These are phyloP conservation scores for Fusarium denticulatum DNA, from an alignment of 2,329 filamentous ascomycete species.

Conservation along the genomic window DNA sequence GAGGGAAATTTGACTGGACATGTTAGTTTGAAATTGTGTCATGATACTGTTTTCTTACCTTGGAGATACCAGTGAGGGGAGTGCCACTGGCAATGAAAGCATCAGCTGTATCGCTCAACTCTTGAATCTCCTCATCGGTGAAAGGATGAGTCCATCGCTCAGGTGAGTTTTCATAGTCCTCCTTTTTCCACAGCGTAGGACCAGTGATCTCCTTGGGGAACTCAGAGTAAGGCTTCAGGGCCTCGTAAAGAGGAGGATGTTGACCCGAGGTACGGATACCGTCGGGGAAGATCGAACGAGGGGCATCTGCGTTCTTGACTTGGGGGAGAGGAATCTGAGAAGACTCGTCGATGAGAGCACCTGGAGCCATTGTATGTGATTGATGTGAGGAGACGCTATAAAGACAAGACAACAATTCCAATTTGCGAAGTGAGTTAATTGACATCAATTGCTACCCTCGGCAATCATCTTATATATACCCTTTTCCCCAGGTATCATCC, in stretches of 20 bases:
- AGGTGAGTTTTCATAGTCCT: slow-evolving; percentile 71
- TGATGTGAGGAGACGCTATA: not conserved
- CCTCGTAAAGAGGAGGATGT: slow-evolving; percentile 73
- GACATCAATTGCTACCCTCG: not conserved
- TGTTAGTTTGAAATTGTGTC: not conserved
- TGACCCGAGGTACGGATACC: slow-evolving; percentile 72
- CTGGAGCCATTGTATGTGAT: slow-evolving; percentile 39
- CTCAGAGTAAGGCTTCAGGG: slow-evolving; percentile 71
- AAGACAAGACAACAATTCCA: not conserved
- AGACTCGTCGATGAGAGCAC: slow-evolving; percentile 38
- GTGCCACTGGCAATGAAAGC: slow-evolving; percentile 71
- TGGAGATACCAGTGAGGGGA: slow-evolving; percentile 74
- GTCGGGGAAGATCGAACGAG: slow-evolving; percentile 54
- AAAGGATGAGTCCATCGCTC: slow-evolving; percentile 81
- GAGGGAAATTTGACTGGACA: slow-evolving; percentile 54
- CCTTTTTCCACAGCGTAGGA: slow-evolving; percentile 76
- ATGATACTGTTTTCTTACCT: slow-evolving; percentile 27
- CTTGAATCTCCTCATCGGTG: slow-evolving; percentile 71
- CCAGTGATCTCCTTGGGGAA: slow-evolving; percentile 79
- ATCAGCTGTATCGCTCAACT: slow-evolving; percentile 74
- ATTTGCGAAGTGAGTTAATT: not conserved
- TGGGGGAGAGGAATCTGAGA: slow-evolving; percentile 26
- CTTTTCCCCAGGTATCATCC: slow-evolving; percentile 1
- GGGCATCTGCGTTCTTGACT: slow-evolving; percentile 40
- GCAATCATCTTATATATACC: slow-evolving; percentile 26